Percentiles rank a stretch among this genome's conserved stretches.
phyloP scores from a whole-genome alignment of 805 yeast genomes.

The Kregervanrija pseudodelftensis region DNA sequence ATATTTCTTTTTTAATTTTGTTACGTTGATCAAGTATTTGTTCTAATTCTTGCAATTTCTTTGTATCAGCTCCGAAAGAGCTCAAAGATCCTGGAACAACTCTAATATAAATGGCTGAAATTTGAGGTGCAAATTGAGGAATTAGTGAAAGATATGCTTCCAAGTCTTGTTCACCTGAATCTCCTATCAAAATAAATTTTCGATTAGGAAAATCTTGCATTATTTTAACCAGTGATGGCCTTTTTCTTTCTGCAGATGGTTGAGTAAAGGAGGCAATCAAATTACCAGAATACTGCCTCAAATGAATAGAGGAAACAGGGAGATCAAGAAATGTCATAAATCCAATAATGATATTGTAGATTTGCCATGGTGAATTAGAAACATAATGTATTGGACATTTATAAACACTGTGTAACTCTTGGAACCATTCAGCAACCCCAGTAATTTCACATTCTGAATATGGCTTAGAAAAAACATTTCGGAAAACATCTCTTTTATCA shows the following conservation, averaged over 20 bases:
- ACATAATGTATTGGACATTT: constrained; percentile 75
- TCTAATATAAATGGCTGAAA: constrained; percentile 73
- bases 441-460: constrained; percentile 64
- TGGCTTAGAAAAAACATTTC: constrained; percentile 66
- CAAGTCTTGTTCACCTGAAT: constrained; percentile 90
- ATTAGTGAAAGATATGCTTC: constrained; percentile 84
- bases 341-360: constrained; percentile 52
- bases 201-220: constrained; percentile 68
- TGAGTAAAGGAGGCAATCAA: constrained; percentile 76
- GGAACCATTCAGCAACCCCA: constrained; percentile 69
- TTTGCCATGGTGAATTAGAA: constrained; percentile 92
- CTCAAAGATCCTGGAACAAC: constrained; percentile 67
- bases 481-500: constrained; percentile 75
- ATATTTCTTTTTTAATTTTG: constrained; percentile 1
- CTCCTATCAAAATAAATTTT: constrained; percentile 82
- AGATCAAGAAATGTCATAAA: constrained; percentile 49
- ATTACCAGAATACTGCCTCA: constrained; percentile 83
- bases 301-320: constrained; percentile 78
- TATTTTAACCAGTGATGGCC: constrained; percentile 53
- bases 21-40: constrained; percentile 11
- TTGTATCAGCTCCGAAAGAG: constrained; percentile 35
- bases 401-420: constrained; percentile 34
- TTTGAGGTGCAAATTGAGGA: constrained; percentile 48
- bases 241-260: constrained; percentile 79
- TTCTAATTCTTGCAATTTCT: constrained; percentile 18